Conservation (phyloP, 352 stramenopile genomes). For the Pythium phragmiticola region DNA sequence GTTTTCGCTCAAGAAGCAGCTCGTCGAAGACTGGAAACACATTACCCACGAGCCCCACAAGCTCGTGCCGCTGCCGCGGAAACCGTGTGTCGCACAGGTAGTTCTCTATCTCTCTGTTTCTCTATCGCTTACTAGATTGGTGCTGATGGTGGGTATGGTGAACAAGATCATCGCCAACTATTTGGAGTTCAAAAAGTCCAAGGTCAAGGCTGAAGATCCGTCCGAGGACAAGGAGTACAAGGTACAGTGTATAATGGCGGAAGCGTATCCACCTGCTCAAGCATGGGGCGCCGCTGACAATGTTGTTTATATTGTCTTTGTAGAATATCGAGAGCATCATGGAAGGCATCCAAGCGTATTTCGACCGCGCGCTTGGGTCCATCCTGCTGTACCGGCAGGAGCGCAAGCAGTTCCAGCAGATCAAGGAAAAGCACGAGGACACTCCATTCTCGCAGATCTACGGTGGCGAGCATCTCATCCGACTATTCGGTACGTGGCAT, state of each 20-base stretch:
- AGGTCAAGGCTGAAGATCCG: slow-evolving; percentile 47
- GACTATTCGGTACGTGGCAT: slow-evolving; percentile 80
- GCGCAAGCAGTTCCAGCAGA: slow-evolving; percentile 84
- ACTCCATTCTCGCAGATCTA: slow-evolving; percentile 88
- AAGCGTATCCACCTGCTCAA: not conserved
- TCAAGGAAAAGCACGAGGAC: slow-evolving; percentile 57
- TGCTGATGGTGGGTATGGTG: slow-evolving; percentile 11
- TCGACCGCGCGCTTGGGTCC: slow-evolving; percentile 85
- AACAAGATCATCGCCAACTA: slow-evolving; percentile 80
- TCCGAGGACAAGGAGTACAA: slow-evolving; percentile 76
- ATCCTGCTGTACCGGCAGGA: slow-evolving; percentile 92
- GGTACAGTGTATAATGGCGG: slow-evolving; percentile 18
- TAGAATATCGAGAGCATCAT: slow-evolving; percentile 81
- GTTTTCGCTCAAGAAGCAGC: slow-evolving; percentile 91
- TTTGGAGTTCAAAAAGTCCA: slow-evolving; percentile 71
- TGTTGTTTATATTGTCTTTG: not conserved
- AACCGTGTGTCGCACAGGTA: slow-evolving; percentile 63
- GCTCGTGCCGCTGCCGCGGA: slow-evolving; percentile 80
- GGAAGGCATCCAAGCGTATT: slow-evolving; percentile 86
- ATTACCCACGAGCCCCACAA: slow-evolving; percentile 74
- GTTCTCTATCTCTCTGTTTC: not conserved
- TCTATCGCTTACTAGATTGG: too few species aligned
- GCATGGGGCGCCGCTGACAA: not conserved
- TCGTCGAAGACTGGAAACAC: slow-evolving; percentile 91
- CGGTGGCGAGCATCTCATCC: slow-evolving; percentile 88